Base-by-base conservation (phyloP, 306 rosid species). In the Vigna unguiculata region DNA sequence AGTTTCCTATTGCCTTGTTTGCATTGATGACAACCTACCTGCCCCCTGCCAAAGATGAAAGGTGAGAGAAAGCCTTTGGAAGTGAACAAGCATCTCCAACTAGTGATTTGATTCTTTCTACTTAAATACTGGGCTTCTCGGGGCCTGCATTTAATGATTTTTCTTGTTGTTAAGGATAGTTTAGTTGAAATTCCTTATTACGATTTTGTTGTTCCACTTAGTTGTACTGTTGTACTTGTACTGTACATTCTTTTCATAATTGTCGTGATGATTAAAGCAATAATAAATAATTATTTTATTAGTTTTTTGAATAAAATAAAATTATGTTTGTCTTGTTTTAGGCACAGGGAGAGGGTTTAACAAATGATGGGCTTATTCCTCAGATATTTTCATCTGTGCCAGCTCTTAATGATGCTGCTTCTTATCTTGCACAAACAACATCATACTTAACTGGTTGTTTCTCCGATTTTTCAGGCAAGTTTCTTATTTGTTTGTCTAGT, bases 391-490 rank as follows among this genome's bases (percentile, higher is more conserved):
- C 97, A 24, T 92, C 98, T 28, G 85, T 96, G 47, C 97, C 99
- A n/a, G 78, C 91, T 61, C 88, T 96, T 57, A 88, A 86, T 74
- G 97, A 88, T 0, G 99, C 98, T 69, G 97, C 98, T 57, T 86
- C 98, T 69, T 96, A 92, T 82, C 71, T 96, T 62, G 88, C 97
- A 63, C 96, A 89, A 82, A 92, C 96, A 78, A 88, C 99, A n/a
- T 88, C 97, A 41, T 92, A 76, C 82, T 51, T 95, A 13, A 78
- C 96, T 38, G 80, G 93, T 21, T 95, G 97, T 87, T 95, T 95
- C 81, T 81, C 96, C 28, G 97, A 95, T 86, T 69, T 47, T 85
- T 89, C 97, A 72, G 98, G 99, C 87, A 84, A 82, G 77, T 72
- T 65, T 78, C 51, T 60, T 78, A 71, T 43, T 36, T 43, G 64